phyloP scores from a whole-genome alignment of 2,329 filamentous ascomycete species.

The Cadophora sp. region DNA sequence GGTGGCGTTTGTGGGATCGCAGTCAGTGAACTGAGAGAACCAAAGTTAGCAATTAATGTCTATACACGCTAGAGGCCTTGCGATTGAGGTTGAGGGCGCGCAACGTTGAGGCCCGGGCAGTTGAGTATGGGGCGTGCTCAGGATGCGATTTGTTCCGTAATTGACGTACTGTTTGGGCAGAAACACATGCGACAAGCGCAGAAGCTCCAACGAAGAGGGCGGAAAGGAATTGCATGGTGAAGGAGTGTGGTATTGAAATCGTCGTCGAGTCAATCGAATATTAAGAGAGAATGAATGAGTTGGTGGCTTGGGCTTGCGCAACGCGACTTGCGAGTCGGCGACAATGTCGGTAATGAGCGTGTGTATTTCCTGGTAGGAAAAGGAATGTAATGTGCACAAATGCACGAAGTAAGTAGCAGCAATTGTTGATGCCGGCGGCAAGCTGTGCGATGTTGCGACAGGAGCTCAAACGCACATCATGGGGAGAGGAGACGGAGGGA shows the following conservation, averaged over 20 bases:
- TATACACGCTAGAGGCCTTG: not conserved
- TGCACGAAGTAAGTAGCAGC: not conserved
- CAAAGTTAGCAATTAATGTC: not conserved
- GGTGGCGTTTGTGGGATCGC: conserved; percentile 75
- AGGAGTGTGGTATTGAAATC: conserved; percentile 23
- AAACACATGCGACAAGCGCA: conserved; percentile 48
- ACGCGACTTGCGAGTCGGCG: conserved; percentile 19
- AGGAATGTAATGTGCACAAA: conserved; percentile 19
- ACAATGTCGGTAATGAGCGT: not conserved
- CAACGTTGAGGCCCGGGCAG: not conserved
- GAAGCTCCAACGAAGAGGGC: conserved; percentile 33
- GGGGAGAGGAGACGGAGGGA: not conserved
- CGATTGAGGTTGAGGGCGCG: not conserved
- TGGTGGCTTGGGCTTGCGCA: not conserved
- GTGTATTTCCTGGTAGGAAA: not conserved
- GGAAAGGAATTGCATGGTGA: conserved; percentile 37
- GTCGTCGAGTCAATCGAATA: not conserved
- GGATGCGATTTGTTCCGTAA: not conserved
- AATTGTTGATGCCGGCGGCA: not conserved
- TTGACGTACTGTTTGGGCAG: conserved; percentile 64
- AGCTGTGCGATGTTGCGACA: conserved; percentile 8
- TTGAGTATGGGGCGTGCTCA: not conserved
- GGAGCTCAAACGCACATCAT: not conserved
- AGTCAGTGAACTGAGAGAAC: conserved; percentile 65
- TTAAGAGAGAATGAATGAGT: conserved; percentile 22